Base-by-base conservation (phyloP, 495 filamentous ascomycete species). In the Aspergillus egyptiacus region DNA sequence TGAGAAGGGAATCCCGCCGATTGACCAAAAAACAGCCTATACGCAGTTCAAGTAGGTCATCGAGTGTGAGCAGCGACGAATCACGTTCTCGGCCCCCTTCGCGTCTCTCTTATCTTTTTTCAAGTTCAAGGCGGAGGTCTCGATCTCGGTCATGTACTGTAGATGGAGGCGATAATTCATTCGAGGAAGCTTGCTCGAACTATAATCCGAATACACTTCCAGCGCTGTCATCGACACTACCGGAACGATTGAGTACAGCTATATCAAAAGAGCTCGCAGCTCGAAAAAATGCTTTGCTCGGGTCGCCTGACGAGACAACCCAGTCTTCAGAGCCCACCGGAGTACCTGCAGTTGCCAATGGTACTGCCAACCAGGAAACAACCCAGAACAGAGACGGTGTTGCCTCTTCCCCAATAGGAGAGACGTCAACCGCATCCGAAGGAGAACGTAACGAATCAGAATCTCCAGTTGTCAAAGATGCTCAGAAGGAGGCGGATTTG, bases 1-100 rank as follows among this genome's bases (percentile, higher is more conserved):
- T 53, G 31, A 64, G 60, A 28, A 56, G 63, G 28, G 54, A 53
- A 15, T 51, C 62, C 25, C 65, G 62, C 15, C 65, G 67, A 31
- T 54, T 72, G 18, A 63, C 60, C n/a, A 72, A 70, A 50, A 72
- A 69, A 35, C 63, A 67, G 27, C 65, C 67, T 0, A 33, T 64
- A 5, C 45, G 51, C 24, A 68, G 51, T 50, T 63, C 63, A 13
- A 63, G 54, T 11, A 61, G 68, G 39, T 58, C 58, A 11, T 67
- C 67, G n/a, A 70, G 68, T 44, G 58, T 56, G 15, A 60, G 56
- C 41, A 53, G 53, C 15, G 61, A 62, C 9, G 55, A 61, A 46
- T 51, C 57, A 15, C 55, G 55, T 41, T 51, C 57, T 23, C 54
- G 55, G n/a, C 62, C 64, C 6, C 59, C 65, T 5, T 54, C 55